A percentile compares a stretch with the other conserved stretches of the same genome.
phyloP scores from a whole-genome alignment of 2,329 filamentous ascomycete genomes.

The Cryphonectria carpinicola region DNA sequence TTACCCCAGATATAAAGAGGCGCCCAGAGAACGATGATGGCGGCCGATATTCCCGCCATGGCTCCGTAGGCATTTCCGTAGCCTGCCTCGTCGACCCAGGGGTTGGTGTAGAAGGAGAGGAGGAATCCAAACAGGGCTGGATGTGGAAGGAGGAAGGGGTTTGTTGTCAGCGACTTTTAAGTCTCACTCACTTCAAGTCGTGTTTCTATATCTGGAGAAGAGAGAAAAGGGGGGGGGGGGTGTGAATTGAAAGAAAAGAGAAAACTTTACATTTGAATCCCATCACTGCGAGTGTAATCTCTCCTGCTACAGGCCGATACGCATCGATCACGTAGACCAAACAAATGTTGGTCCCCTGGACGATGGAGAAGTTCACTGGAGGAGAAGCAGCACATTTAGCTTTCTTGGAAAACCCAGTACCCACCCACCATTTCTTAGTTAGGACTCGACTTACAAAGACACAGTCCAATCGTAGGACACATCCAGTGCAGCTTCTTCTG shows the following conservation, averaged over 20 bases:
- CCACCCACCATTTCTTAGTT: not conserved
- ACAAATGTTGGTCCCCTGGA: conserved; percentile 58
- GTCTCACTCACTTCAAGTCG: no score
- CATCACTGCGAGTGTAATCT: conserved; percentile 56
- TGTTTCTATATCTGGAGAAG: no score
- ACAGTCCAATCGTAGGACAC: conserved; percentile 57
- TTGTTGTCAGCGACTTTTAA: not conserved
- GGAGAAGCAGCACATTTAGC: not conserved
- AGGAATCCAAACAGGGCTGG: conserved; percentile 60
- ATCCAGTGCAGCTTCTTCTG: conserved; percentile 56
- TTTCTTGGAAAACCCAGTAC: not conserved
- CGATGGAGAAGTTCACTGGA: conserved; percentile 58
- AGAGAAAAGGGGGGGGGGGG: no score
- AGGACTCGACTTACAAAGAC: conserved; percentile 46
- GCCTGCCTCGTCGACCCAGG: conserved; percentile 55
- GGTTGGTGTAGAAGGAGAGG: conserved; percentile 63
- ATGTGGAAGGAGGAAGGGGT: no score
- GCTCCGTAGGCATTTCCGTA: conserved; percentile 56
- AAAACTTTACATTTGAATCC: conserved; percentile 56
- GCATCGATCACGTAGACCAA: conserved; percentile 62
- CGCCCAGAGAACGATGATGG: conserved; percentile 51
- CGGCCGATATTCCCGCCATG: conserved; percentile 60
- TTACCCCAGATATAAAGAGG: conserved; percentile 58
- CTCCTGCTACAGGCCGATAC: conserved; percentile 61
- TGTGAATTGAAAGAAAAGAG: no score